Conservation (phyloP, 108 stramenopile genomes). For the Chaetoceros tenuissimus region DNA sequence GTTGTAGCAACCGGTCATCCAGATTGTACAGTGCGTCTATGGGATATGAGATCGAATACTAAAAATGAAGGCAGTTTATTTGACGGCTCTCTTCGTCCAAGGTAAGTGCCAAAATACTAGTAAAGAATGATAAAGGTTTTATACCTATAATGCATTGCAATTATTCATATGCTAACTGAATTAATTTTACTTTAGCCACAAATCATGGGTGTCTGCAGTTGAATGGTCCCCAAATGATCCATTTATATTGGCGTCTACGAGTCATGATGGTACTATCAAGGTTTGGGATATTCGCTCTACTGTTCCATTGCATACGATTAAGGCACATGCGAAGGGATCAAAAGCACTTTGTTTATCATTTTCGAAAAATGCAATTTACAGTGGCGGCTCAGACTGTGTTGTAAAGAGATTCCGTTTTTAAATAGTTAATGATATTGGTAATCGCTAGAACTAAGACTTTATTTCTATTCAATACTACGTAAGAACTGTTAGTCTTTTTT, state of each 20-base stretch:
- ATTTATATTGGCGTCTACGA: conserved; percentile 65
- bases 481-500: too few relatives aligned
- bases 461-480: too few relatives aligned
- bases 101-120: conserved; percentile 17
- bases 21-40: conserved; percentile 77
- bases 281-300: conserved; percentile 91
- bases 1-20: conserved; percentile 77
- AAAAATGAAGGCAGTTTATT: conserved; percentile 13
- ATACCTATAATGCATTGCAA: neutral
- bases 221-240: conserved; percentile 75
- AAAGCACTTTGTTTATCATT: conserved; percentile 56
- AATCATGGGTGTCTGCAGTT: conserved; percentile 78
- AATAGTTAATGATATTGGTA: neutral
- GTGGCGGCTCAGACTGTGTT: conserved; percentile 66
- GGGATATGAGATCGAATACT: conserved; percentile 40
- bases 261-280: conserved; percentile 87
- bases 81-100: conserved; percentile 31
- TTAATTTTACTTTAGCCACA: conserved; percentile 47
- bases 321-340: conserved; percentile 63
- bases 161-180: neutral
- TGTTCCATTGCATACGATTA: conserved; percentile 84
- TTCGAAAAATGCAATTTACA: conserved; percentile 37
- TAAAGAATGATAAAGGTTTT: too few relatives aligned
- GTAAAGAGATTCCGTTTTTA: conserved; percentile 42
- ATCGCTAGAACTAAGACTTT: too few relatives aligned